Percentiles rank a stretch among this genome's conserved stretches.
Conservation (phyloP, 495 filamentous ascomycete species). For the Jackrogersella minutella region DNA sequence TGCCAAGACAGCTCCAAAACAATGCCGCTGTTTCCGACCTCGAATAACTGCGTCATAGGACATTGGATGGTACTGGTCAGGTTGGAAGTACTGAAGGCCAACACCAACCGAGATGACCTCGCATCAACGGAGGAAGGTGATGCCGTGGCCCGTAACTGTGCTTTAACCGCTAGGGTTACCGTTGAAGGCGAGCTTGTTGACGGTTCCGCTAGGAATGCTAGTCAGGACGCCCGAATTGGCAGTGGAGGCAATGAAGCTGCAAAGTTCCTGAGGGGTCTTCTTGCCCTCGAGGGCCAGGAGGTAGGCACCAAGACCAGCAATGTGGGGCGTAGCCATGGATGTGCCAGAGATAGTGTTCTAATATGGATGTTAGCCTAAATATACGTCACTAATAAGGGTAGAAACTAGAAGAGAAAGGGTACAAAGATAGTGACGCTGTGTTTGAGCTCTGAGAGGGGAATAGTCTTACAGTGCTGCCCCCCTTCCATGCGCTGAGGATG, state of each 20-base stretch:
- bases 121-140: background rate
- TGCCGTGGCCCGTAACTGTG: background rate
- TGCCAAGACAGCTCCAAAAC: slow-evolving; percentile 23
- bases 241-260: slow-evolving; percentile 51
- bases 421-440: background rate
- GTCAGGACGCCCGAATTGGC: slow-evolving; percentile 47
- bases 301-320: slow-evolving; percentile 69
- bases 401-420: background rate
- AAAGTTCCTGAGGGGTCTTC: slow-evolving; percentile 57
- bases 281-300: slow-evolving; percentile 58
- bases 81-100: background rate
- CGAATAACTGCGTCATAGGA: slow-evolving; percentile 9
- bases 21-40: slow-evolving; percentile 11
- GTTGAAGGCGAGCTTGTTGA: slow-evolving; percentile 62
- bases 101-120: slow-evolving; percentile 1
- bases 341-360: slow-evolving; percentile 75
- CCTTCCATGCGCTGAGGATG: slow-evolving; percentile 67
- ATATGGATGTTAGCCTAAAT: slow-evolving; percentile 10
- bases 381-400: background rate
- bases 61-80: background rate
- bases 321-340: slow-evolving; percentile 70
- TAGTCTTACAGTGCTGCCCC: slow-evolving; percentile 54
- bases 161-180: slow-evolving; percentile 51
- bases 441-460: too few species aligned
- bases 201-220: slow-evolving; percentile 53